phyloP scores from a whole-genome alignment of 164 flowering plant genomes.

The grape (Vitis vinifera) region ASM3070453v1 NC_081821.1:12715501-12716000 shows the following conservation, averaged over 20 bases:
- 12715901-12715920: too few relatives aligned
- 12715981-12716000: too few relatives aligned
- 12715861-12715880: too few relatives aligned
- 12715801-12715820: background rate
- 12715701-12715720: constrained; percentile 53
- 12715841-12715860: too few relatives aligned
- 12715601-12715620: background rate
- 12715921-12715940: too few relatives aligned
- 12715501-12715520: too few relatives aligned
- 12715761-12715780: constrained; percentile 94
- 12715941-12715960: too few relatives aligned
- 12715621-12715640: background rate
- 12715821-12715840: too few relatives aligned
- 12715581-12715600: background rate
- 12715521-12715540: background rate
- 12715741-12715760: constrained; percentile 97
- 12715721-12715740: constrained; percentile 99
- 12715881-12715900: too few relatives aligned
- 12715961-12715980: too few relatives aligned
- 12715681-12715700: constrained; percentile 7
- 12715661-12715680: too few relatives aligned
- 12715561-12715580: background rate
- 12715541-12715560: background rate
- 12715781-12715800: constrained; percentile 43
- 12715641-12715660: too few relatives aligned